Base-by-base conservation (phyloP, 192 early-diverging fungal species). In the Coemansia sp. region DNA sequence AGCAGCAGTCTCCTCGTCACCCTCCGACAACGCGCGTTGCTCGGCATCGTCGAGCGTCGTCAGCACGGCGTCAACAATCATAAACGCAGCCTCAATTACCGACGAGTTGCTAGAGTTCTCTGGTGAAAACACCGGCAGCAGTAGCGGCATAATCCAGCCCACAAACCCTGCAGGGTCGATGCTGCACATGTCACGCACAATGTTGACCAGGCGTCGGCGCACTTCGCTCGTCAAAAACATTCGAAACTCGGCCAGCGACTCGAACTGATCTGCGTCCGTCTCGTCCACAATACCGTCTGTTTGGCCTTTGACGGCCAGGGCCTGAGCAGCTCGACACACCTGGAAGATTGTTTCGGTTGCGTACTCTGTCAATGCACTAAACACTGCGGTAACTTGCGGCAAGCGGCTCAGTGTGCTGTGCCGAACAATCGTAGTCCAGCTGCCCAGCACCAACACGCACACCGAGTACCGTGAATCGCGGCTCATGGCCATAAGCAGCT, bases 121-220 rank as follows among this genome's bases (percentile, higher is more conserved):
- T 3, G 41, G 9, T 4, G 56, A 50, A 52, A 71, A 43, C 39
- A 62, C 78, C 0, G 72, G 69, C 14, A 41, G 41, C 5, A 80
- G 69, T 39, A 71, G 59, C n/a, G 76, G 76, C 62, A 64, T 17
- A 17, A 79, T 79, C 76, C 78, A 80, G 9, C 58, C 66, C 23
- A 72, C 63, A 32, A 80, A 80, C 7, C 72, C 78, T 27, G 78
- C 51, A 5, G 78, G 72, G 29, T 80, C 78, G 2, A 70, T 23
- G 12, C n/a, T 51, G 58, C 78, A 72, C 62, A 73, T 65, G 22
- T 66, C 69, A 45, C 78, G 72, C 7, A 80, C 35, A 22, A 80
- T 69, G 22, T 38, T 65, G 41, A 80, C 59, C 62, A 75, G 55
- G 50, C 78, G 65, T 4, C 29, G 27, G 22, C 78, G 78, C 41